Evolutionary conservation across 495 filamentous ascomycete genomes (phyloP).

Genomic region (Aspergillus diversus): DNA sequence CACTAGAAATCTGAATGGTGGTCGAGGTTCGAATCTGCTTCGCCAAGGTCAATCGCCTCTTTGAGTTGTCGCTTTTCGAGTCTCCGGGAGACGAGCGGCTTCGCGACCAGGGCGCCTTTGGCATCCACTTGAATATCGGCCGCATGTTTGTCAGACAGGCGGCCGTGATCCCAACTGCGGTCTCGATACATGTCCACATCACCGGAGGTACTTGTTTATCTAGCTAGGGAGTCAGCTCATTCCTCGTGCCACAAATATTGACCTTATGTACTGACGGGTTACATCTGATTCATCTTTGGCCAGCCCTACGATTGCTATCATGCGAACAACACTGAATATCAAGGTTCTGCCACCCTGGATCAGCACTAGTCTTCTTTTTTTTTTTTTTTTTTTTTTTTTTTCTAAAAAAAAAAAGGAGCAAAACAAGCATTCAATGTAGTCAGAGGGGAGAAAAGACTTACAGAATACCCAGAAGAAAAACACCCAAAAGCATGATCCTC

Average conservation of each 20-base stretch:
- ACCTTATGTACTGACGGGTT: constrained; percentile 27
- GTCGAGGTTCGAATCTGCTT: not conserved
- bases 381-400: too few relatives aligned
- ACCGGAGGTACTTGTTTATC: constrained; percentile 35
- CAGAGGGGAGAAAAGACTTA: constrained; percentile 20
- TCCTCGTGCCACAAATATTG: not conserved
- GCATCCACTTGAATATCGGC: constrained; percentile 27
- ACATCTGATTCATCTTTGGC: constrained; percentile 29
- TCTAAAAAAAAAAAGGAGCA: not conserved
- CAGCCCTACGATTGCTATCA: constrained; percentile 30
- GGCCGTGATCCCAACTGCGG: constrained; percentile 36
- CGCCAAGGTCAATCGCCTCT: not conserved
- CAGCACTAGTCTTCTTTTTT: not conserved
- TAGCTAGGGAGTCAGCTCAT: not conserved
- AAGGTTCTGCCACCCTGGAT: constrained; percentile 25
- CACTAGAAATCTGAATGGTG: not conserved
- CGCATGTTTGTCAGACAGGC: constrained; percentile 36
- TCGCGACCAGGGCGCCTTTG: not conserved
- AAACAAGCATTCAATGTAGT: too few relatives aligned
- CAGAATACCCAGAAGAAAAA: constrained; percentile 48
- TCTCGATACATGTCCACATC: constrained; percentile 42
- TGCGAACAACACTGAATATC: constrained; percentile 35
- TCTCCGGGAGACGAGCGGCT: not conserved
- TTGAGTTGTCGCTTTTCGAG: not conserved
- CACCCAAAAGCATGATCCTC: constrained; percentile 41